A percentile compares a stretch with the other conserved stretches of the same genome.
Conservation (phyloP, 106 monocot genomes). For the Dioscorea alata region DNA sequence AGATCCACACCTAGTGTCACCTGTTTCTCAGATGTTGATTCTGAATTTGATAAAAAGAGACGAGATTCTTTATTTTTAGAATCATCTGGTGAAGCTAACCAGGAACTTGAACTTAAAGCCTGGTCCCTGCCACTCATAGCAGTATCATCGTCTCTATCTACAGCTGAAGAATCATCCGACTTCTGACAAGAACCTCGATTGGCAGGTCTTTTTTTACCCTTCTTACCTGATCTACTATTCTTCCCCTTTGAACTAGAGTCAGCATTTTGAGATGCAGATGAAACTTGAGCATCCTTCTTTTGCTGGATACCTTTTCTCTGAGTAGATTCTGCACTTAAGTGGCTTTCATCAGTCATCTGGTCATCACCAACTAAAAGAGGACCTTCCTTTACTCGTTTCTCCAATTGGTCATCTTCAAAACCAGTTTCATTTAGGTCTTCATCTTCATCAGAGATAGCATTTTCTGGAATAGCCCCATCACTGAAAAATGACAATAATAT, state of each 20-base stretch:
- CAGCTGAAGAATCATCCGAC: slow-evolving; percentile 57
- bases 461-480: slow-evolving; percentile 71
- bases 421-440: slow-evolving; percentile 55
- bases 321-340: slow-evolving; percentile 26
- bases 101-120: slow-evolving; percentile 67
- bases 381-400: slow-evolving; percentile 40
- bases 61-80: slow-evolving; percentile 57
- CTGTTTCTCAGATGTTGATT: slow-evolving; percentile 45
- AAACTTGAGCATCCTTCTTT: slow-evolving; percentile 49
- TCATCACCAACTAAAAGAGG: slow-evolving; percentile 24
- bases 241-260: slow-evolving; percentile 49
- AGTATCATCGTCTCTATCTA: slow-evolving; percentile 69
- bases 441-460: slow-evolving; percentile 80
- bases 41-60: slow-evolving; percentile 48
- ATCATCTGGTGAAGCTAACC: slow-evolving; percentile 90
- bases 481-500: slow-evolving; percentile 71
- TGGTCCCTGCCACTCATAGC: slow-evolving; percentile 66
- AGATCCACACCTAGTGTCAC: slow-evolving; percentile 3
- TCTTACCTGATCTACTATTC: slow-evolving; percentile 77
- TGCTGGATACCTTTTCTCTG: slow-evolving; percentile 31
- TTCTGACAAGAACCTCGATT: slow-evolving; percentile 67
- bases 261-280: slow-evolving; percentile 42
- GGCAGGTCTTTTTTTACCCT: slow-evolving; percentile 90
- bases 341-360: slow-evolving; percentile 34
- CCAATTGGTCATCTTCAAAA: slow-evolving; percentile 48